These are phyloP conservation scores for Plasmodium relictum DNA, from an alignment of 169 alveolate species.

Conservation along the genomic window DNA sequence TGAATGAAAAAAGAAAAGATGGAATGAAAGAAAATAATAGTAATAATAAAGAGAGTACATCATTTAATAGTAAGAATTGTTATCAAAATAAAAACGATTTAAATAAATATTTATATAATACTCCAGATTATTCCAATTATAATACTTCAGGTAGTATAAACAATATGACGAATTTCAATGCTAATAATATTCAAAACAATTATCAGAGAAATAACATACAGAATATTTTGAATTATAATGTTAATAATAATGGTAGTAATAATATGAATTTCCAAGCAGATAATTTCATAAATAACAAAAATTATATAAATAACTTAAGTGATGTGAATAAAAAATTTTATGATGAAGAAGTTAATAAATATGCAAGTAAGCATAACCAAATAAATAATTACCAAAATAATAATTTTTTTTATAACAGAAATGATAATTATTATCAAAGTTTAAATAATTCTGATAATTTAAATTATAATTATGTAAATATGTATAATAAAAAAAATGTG, in stretches of 20 bases:
- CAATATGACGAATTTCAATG: neutral
- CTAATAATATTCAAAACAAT: conserved; percentile 20
- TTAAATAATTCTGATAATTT: neutral
- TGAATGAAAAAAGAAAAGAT: conserved; percentile 43
- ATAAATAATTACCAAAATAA: neutral
- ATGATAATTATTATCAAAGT: conserved; percentile 39
- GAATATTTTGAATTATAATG: neutral
- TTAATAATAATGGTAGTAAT: conserved; percentile 1
- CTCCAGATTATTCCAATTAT: neutral
- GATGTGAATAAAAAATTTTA: neutral
- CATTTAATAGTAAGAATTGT: neutral
- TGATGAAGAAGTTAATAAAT: neutral
- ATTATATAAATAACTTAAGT: neutral
- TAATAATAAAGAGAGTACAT: conserved; percentile 14
- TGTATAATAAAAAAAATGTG: neutral
- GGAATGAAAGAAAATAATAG: conserved; percentile 9
- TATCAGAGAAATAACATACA: conserved; percentile 19
- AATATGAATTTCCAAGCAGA: conserved; percentile 6
- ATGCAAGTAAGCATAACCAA: neutral
- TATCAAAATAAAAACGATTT: conserved; percentile 29
- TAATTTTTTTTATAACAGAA: conserved; percentile 22
- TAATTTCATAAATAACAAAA: conserved; percentile 8
- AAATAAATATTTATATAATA: conserved; percentile 20
- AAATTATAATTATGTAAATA: conserved; percentile 2
- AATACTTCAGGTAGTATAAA: neutral